Evolutionary conservation across 73 alveolate species (phyloP).

Genomic region (Blepharisma stoltei): DNA sequence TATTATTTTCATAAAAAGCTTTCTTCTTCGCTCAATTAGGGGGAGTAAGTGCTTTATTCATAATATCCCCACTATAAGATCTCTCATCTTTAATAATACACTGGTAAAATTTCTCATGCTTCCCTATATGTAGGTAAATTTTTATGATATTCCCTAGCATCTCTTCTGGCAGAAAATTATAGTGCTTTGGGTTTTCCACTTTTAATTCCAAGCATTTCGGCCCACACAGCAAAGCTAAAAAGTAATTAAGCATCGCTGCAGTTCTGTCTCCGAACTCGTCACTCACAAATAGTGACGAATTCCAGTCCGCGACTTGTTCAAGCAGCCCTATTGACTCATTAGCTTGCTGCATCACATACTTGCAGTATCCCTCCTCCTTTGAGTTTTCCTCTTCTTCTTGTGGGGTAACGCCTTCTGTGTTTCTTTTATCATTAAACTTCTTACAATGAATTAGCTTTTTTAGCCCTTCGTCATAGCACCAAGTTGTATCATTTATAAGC

Average conservation of each 20-base stretch:
- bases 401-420: conserved; percentile 25
- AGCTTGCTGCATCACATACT: conserved; percentile 56
- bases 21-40: too few relatives aligned
- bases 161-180: conserved; percentile 41
- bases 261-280: conserved; percentile 62
- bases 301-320: conserved; percentile 51
- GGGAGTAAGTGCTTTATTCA: conserved; percentile 44
- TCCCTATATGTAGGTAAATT: conserved; percentile 44
- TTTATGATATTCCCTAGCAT: conserved; percentile 36
- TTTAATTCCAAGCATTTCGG: conserved; percentile 38
- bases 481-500: conserved; percentile 65
- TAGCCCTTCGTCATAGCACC: conserved; percentile 74
- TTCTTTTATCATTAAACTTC: conserved; percentile 35
- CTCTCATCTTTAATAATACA: conserved; percentile 62
- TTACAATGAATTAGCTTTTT: conserved; percentile 47
- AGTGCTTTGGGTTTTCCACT: conserved; percentile 50
- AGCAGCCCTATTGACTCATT: conserved; percentile 55
- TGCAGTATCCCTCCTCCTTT: conserved; percentile 40
- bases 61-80: conserved; percentile 46
- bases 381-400: conserved; percentile 50
- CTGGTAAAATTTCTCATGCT: conserved; percentile 45
- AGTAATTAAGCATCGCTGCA: conserved; percentile 57
- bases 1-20: too few relatives aligned
- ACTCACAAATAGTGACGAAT: conserved; percentile 43
- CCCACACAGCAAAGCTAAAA: conserved; percentile 49